Evolutionary conservation across 2,329 filamentous ascomycete species (phyloP).

Genomic region (Sclerotinia subarctica): DNA sequence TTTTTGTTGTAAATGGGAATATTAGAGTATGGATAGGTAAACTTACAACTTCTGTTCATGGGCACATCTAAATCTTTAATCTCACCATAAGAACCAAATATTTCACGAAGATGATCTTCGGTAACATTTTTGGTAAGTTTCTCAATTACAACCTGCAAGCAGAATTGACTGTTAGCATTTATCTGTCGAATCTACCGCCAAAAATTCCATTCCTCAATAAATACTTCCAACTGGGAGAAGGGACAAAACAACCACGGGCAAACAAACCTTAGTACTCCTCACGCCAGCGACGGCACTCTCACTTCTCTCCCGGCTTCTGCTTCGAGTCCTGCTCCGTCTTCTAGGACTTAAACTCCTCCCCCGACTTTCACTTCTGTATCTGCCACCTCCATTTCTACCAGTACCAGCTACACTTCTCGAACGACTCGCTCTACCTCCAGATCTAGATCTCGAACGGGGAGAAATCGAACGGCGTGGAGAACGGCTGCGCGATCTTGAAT

Average conservation of each 20-base stretch:
- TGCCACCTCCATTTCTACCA: neutral
- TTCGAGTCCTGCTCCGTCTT: constrained; percentile 9
- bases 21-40: neutral
- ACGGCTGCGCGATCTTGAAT: constrained; percentile 30
- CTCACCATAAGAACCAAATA: constrained; percentile 83
- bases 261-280: constrained; percentile 52
- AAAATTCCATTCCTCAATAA: neutral
- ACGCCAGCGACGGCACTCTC: constrained; percentile 37
- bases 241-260: neutral
- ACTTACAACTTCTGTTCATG: constrained; percentile 78
- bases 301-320: constrained; percentile 26
- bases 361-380: constrained; percentile 33
- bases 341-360: constrained; percentile 39
- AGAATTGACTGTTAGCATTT: constrained; percentile 41
- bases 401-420: neutral
- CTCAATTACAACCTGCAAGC: constrained; percentile 75
- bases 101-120: constrained; percentile 81
- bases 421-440: constrained; percentile 32
- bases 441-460: constrained; percentile 34
- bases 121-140: constrained; percentile 94
- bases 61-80: constrained; percentile 88
- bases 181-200: too few relatives aligned
- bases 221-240: neutral
- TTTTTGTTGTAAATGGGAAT: constrained; percentile 15
- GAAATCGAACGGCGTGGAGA: constrained; percentile 35